Conservation (phyloP, 2,329 filamentous ascomycete genomes). For the Scedosporium aurantiacum region DNA sequence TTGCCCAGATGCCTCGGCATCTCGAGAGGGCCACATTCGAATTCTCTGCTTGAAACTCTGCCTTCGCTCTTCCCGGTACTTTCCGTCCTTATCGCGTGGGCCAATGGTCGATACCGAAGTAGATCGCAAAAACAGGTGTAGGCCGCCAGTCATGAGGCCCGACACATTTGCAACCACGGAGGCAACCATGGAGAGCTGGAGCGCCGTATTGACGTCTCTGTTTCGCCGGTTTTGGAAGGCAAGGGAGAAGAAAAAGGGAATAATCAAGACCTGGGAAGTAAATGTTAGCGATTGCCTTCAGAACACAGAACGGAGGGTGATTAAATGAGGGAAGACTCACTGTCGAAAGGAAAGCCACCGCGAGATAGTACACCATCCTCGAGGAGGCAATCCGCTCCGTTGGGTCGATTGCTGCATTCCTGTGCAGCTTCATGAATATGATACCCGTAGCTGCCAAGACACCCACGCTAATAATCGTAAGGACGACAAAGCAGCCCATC, state of each 20-base stretch:
- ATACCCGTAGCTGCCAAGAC: constrained; percentile 39
- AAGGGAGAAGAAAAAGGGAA: constrained; percentile 53
- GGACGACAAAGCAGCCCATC: constrained; percentile 41
- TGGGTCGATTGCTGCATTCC: constrained; percentile 41
- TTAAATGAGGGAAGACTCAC: constrained; percentile 27
- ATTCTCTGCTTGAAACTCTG: constrained; percentile 33
- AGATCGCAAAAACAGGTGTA: constrained; percentile 57
- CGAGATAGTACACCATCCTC: constrained; percentile 58
- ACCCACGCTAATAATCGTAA: constrained; percentile 37
- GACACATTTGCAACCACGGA: constrained; percentile 56
- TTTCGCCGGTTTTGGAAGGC: constrained; percentile 25
- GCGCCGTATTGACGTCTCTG: constrained; percentile 22
- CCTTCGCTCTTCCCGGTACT: constrained; percentile 29
- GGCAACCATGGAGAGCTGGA: constrained; percentile 49
- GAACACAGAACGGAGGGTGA: not conserved
- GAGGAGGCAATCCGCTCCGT: constrained; percentile 53
- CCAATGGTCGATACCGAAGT: constrained; percentile 47
- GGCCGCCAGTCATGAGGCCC: constrained; percentile 51
- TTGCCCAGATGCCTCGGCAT: constrained; percentile 6
- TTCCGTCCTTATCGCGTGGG: constrained; percentile 28
- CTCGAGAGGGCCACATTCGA: constrained; percentile 27
- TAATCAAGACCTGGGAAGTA: constrained; percentile 37
- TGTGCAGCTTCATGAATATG: constrained; percentile 47
- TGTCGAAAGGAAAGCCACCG: constrained; percentile 43
- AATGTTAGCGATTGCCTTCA: not conserved